Conservation (phyloP, 495 filamentous ascomycete genomes). For the Elasticomyces elasticus region DNA sequence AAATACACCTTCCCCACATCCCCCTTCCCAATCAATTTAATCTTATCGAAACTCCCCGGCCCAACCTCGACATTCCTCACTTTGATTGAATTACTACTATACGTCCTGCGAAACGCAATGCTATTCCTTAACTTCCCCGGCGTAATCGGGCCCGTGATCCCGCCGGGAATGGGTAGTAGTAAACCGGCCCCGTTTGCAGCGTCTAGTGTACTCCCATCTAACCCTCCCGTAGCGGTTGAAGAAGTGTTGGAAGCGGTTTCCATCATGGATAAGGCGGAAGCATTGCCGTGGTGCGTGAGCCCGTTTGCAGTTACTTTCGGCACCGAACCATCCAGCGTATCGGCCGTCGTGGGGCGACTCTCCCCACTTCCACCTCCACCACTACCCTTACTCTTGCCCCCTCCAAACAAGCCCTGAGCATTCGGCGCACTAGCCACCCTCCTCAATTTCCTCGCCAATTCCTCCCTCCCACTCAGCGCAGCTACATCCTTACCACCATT, state of each 20-base stretch:
- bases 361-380: slow-evolving; percentile 42
- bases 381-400: slow-evolving; percentile 13
- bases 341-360: slow-evolving; percentile 53
- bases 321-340: slow-evolving; percentile 25
- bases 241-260: slow-evolving; percentile 36
- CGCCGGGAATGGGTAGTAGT: slow-evolving; percentile 37
- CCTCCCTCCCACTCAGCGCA: slow-evolving; percentile 74
- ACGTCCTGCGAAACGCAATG: slow-evolving; percentile 80
- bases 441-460: slow-evolving; percentile 77
- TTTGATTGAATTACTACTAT: slow-evolving; percentile 98
- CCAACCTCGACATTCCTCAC: slow-evolving; percentile 94
- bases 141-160: slow-evolving; percentile 40
- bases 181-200: slow-evolving; percentile 10
- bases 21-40: slow-evolving; percentile 96
- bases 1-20: slow-evolving; percentile 98
- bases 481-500: slow-evolving; percentile 59
- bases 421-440: slow-evolving; percentile 94
- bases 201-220: background rate
- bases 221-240: too few species aligned
- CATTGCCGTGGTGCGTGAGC: slow-evolving; percentile 43
- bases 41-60: slow-evolving; percentile 95
- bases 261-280: slow-evolving; percentile 48
- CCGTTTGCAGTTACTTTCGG: slow-evolving; percentile 40
- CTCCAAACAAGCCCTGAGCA: slow-evolving; percentile 85
- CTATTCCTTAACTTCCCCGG: slow-evolving; percentile 47